Evolutionary conservation across 2,329 filamentous ascomycete species (phyloP), one percentile per base, ranked within the genome.

Genomic region (Dothideomycetidae sp.): DNA sequence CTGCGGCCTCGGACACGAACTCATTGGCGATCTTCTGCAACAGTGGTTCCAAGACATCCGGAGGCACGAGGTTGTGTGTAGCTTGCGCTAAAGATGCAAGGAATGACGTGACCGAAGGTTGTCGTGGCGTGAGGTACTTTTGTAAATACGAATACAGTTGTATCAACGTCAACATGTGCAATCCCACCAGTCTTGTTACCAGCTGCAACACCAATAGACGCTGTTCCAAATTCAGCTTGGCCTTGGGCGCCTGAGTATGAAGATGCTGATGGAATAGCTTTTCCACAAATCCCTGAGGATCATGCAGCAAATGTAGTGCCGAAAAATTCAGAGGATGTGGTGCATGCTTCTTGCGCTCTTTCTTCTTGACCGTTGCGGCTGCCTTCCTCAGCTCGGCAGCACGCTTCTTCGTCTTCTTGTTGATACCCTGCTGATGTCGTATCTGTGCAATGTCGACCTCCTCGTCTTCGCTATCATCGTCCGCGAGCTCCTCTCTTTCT

Each of bases 21-120:
- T 98, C 90, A 53, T 96, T 94, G 19, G 90, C 88, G 50, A 98
- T 96, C 63, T 94, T 96, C 56, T 84, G 78, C 2, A 98, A 67
- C 3, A 96, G 63, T 0, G 90, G 88, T 56, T 96, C 86, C 9
- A 98, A 67, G 0, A 78, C 81, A 64, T 98, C 90, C 0, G 88
- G 88, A 0, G 90, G 90, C 0, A 98, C 86, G 26, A 93, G 70
- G 45, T 78, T 81, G 56, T 98, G 90, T 5, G 84, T 85, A 3
- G 82, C 81, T 62, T 96, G 90, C 0, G 90, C 90, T 39, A 96
- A 69, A 9, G 79, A 93, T 10, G 90, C 90, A 40, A 98, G 66
- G 60, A 96, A 93, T 0, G 84, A 85, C 0, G 90, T 96, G 47
- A 96, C 90, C 1, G 76, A 84, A 18, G 80, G 79, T 62, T 94